Evolutionary conservation across 164 flowering plant species (phyloP).

Genomic region (Magnolia sinica): DNA sequence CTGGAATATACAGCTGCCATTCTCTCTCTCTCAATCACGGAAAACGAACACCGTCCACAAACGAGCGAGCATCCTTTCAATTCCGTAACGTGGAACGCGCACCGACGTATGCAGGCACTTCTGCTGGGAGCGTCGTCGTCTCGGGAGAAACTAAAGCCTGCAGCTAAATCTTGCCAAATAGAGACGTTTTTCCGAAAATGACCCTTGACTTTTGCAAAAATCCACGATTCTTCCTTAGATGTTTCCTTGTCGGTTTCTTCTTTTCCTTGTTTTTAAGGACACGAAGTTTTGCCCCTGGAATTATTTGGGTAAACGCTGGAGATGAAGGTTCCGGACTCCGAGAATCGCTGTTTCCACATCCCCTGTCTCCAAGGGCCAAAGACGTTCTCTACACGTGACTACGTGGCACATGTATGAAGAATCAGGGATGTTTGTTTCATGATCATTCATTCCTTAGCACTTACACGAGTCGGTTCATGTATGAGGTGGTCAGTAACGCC

Average conservation of each 20-base stretch:
- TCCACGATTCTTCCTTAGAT: background rate
- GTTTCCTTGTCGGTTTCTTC: background rate
- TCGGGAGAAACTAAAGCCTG: constrained; percentile 7
- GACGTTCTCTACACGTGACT: too few species aligned
- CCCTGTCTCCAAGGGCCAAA: background rate
- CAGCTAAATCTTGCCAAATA: background rate
- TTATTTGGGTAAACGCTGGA: background rate
- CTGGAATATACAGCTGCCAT: constrained; percentile 16
- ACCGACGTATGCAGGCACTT: constrained; percentile 1
- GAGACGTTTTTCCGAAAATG: background rate
- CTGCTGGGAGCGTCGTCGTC: background rate
- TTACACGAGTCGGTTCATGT: too few species aligned
- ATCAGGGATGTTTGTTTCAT: too few species aligned
- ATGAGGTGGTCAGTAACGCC: too few species aligned
- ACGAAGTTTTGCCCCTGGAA: background rate
- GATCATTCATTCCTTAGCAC: too few species aligned
- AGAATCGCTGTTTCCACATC: background rate
- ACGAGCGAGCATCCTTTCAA: background rate
- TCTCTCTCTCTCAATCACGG: too few species aligned
- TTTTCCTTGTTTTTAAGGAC: too few species aligned
- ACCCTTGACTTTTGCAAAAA: background rate
- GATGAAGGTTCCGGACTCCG: background rate
- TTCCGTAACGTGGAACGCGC: constrained; percentile 4
- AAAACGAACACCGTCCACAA: background rate
- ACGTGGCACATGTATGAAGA: too few species aligned